A percentile compares a stretch with the other conserved stretches of the same genome.
These are phyloP conservation scores for Carex parvula DNA, from an alignment of 176 grass and related monocot species.

Conservation along the genomic window DNA sequence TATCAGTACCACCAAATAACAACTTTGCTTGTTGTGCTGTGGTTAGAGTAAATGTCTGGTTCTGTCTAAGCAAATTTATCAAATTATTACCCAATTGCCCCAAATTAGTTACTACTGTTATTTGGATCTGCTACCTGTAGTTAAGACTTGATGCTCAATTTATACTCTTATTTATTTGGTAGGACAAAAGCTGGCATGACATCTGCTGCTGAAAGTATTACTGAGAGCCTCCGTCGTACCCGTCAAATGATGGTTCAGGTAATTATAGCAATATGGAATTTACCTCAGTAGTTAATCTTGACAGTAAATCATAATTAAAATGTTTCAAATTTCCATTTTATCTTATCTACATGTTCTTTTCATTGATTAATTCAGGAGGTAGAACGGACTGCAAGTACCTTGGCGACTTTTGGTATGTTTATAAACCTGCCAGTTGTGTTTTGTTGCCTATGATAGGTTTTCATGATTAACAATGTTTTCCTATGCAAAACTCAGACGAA, in stretches of 20 bases:
- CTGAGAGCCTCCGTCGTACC: constrained; percentile 69
- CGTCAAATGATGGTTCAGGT: constrained; percentile 97
- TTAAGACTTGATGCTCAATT: background rate
- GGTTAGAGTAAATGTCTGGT: background rate
- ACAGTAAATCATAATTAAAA: background rate
- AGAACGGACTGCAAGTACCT: constrained; percentile 67
- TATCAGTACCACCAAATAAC: background rate
- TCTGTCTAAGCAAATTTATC: background rate
- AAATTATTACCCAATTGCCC: background rate
- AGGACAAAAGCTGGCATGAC: constrained; percentile 94
- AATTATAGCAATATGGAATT: constrained; percentile 7
- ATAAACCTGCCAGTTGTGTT: background rate
- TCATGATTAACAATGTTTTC: background rate
- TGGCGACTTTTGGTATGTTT: constrained; percentile 73
- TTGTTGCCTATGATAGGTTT: background rate
- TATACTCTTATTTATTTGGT: background rate
- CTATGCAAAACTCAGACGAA: constrained; percentile 55
- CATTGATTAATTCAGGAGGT: constrained; percentile 26
- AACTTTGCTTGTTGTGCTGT: background rate
- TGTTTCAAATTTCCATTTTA: background rate
- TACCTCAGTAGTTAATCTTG: background rate
- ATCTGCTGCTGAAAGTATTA: constrained; percentile 86
- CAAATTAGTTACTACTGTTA: background rate
- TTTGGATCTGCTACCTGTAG: background rate
- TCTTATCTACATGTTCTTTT: constrained; percentile 4